A percentile compares a stretch with the other conserved stretches of the same genome.
phyloP scores from a whole-genome alignment of 768 basidiomycete genomes.

The Rhodotorula paludigena region DNA sequence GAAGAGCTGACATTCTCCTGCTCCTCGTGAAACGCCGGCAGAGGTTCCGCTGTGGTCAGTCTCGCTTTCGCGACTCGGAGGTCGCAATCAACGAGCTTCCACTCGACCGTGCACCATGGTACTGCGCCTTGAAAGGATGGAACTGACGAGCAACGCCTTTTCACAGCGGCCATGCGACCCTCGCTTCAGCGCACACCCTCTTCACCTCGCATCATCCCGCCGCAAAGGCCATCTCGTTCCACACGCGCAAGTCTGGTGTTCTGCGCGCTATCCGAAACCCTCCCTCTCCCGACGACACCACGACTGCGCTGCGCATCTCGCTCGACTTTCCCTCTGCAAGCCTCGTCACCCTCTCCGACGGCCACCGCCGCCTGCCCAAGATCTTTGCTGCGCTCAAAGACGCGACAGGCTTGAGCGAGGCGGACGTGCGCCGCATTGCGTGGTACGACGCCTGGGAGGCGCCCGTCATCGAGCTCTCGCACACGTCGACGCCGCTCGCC shows the following conservation, averaged over 20 bases:
- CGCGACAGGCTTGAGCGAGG: slow-evolving; percentile 12
- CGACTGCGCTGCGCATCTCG: slow-evolving; percentile 25
- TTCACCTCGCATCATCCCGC: slow-evolving; percentile 33
- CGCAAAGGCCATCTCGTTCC: slow-evolving; percentile 35
- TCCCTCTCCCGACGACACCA: no score
- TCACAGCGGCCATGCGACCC: slow-evolving; percentile 46
- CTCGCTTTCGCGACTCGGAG: neutral
- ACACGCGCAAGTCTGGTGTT: slow-evolving; percentile 36
- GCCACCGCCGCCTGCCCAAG: slow-evolving; percentile 2
- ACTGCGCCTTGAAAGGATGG: no score
- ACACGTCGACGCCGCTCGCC: slow-evolving; percentile 1
- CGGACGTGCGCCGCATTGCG: slow-evolving; percentile 17
- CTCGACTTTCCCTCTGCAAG: slow-evolving; percentile 43
- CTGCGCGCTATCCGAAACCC: no score
- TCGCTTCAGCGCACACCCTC: slow-evolving; percentile 44
- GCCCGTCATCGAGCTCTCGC: slow-evolving; percentile 21
- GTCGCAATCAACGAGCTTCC: neutral
- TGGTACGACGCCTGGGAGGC: slow-evolving; percentile 18
- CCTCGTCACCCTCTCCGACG: slow-evolving; percentile 12
- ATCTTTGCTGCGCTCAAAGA: neutral
- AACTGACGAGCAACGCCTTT: neutral
- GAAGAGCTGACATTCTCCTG: neutral
- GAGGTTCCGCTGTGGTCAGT: slow-evolving; percentile 44
- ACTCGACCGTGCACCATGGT: neutral
- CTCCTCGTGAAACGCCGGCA: neutral